phyloP scores from a whole-genome alignment of 2,329 filamentous ascomycete species.

The Ascochyta lentis region DNA sequence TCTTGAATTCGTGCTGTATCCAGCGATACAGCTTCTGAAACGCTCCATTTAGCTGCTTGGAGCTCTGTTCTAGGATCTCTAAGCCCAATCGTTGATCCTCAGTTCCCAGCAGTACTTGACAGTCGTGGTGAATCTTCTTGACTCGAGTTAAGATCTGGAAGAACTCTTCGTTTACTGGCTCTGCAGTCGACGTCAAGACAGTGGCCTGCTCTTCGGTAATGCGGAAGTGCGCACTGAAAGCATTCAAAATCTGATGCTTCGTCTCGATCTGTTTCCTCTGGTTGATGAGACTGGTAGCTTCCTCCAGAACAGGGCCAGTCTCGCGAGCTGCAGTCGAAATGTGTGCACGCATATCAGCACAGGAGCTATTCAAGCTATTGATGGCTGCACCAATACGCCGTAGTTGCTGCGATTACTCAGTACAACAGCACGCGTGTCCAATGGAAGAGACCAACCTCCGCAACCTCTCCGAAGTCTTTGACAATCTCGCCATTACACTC shows the following conservation, averaged over 20 bases:
- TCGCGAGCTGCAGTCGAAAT: conserved; percentile 77
- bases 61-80: conserved; percentile 90
- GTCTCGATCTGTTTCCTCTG: conserved; percentile 77
- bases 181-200: conserved; percentile 76
- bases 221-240: conserved; percentile 83
- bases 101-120: conserved; percentile 85
- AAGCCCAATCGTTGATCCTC: conserved; percentile 88
- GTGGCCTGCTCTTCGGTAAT: conserved; percentile 81
- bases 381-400: conserved; percentile 82
- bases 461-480: conserved; percentile 84
- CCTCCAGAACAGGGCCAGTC: conserved; percentile 75
- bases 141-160: conserved; percentile 78
- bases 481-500: conserved; percentile 90
- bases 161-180: conserved; percentile 85
- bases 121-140: conserved; percentile 87
- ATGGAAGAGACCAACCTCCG: conserved; percentile 66
- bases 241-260: conserved; percentile 78
- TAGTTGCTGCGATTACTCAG: conserved; percentile 71
- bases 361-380: conserved; percentile 77
- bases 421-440: conserved; percentile 1
- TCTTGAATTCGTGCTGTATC: conserved; percentile 93
- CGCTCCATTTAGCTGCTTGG: conserved; percentile 82
- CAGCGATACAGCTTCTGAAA: conserved; percentile 97
- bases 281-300: conserved; percentile 74
- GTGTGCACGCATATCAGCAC: conserved; percentile 79